A percentile compares a stretch with the other conserved stretches of the same genome.
Conservation (phyloP, 257 asterid genomes). For the Asclepias syriaca region DNA sequence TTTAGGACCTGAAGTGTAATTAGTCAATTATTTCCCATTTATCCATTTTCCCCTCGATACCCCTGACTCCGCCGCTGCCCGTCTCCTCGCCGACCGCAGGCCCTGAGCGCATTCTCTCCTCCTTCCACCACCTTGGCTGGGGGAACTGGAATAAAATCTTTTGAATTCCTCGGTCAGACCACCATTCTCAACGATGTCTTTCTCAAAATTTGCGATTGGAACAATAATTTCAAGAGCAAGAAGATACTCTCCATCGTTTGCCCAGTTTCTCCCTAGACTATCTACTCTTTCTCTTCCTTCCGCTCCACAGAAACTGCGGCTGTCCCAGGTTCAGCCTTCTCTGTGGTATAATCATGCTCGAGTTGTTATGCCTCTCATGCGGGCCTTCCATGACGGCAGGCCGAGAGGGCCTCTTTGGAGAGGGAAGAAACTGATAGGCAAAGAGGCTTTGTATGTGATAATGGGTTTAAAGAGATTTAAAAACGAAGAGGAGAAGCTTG, state of each 20-base stretch:
- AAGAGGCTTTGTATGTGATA: constrained; percentile 76
- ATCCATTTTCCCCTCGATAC: background rate
- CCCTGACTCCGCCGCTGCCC: background rate
- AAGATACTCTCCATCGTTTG: background rate
- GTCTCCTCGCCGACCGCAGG: background rate
- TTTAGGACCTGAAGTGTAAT: background rate
- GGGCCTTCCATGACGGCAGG: constrained; percentile 81
- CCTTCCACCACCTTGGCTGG: background rate
- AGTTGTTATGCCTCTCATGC: background rate
- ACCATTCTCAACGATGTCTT: background rate
- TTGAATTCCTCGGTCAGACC: background rate
- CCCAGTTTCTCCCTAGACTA: background rate
- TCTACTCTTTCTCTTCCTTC: background rate
- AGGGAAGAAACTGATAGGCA: constrained; percentile 83
- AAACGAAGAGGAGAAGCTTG: constrained; percentile 55
- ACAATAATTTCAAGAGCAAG: constrained; percentile 1
- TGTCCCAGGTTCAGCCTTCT: background rate
- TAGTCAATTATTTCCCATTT: background rate
- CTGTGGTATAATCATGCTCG: background rate
- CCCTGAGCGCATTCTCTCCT: background rate
- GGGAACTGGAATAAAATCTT: background rate
- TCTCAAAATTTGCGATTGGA: constrained; percentile 1
- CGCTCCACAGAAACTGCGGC: background rate
- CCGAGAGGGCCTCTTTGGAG: constrained; percentile 95
- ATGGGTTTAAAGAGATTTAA: constrained; percentile 71